Percentiles rank a stretch among this genome's conserved stretches.
These are phyloP conservation scores for Aaosphaeria arxii DNA, from an alignment of 2,329 filamentous ascomycete species.

Conservation along the genomic window DNA sequence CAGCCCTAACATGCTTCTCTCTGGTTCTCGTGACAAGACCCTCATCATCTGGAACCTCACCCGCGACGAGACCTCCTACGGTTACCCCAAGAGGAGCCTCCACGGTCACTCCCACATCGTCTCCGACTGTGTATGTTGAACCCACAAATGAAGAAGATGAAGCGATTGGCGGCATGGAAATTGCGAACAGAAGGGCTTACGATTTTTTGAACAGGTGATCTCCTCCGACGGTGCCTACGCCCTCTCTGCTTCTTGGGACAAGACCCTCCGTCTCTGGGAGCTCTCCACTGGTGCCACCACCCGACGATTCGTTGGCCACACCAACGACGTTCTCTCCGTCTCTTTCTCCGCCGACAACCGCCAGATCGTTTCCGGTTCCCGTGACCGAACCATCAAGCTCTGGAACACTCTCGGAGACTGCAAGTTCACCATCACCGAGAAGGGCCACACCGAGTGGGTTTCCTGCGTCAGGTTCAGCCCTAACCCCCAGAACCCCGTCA, in stretches of 20 bases:
- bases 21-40: conserved; percentile 94
- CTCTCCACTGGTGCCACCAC: conserved; percentile 96
- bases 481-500: conserved; percentile 99
- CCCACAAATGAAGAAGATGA: conserved; percentile 7
- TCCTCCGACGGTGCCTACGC: conserved; percentile 99
- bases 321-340: conserved; percentile 98
- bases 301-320: conserved; percentile 98
- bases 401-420: conserved; percentile 99
- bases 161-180: conserved; percentile 26
- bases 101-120: conserved; percentile 99
- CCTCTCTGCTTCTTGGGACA: conserved; percentile 98
- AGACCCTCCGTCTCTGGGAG: conserved; percentile 99
- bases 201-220: conserved; percentile 69
- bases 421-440: conserved; percentile 99
- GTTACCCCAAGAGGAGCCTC: conserved; percentile 98
- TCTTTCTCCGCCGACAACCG: conserved; percentile 99
- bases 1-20: conserved; percentile 99
- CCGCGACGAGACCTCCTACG: conserved; percentile 96
- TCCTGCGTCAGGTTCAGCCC: conserved; percentile 99
- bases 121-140: conserved; percentile 90
- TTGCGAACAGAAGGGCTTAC: conserved; percentile 24
- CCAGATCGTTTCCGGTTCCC: conserved; percentile 98
- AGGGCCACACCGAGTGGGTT: conserved; percentile 99
- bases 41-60: conserved; percentile 99
- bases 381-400: conserved; percentile 98